Conservation (phyloP, 2,329 filamentous ascomycete genomes). For the Botrytis galanthina region DNA sequence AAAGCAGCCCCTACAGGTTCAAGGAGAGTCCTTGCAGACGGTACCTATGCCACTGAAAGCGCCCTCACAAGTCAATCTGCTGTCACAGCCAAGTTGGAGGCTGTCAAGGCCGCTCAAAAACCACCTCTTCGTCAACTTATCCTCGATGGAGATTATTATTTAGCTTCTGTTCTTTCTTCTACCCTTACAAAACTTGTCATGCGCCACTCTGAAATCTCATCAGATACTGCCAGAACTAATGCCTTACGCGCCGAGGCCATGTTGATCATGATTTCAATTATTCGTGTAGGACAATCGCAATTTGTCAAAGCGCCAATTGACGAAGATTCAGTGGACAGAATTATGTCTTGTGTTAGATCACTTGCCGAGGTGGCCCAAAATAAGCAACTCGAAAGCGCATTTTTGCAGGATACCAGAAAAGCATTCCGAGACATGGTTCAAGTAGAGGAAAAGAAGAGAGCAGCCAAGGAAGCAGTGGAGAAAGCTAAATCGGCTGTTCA, state of each 20-base stretch:
- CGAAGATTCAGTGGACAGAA: conserved; percentile 95
- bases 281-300: conserved; percentile 96
- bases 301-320: conserved; percentile 98
- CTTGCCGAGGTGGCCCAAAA: conserved; percentile 85
- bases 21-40: conserved; percentile 88
- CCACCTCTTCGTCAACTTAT: conserved; percentile 92
- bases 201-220: conserved; percentile 91
- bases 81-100: conserved; percentile 86
- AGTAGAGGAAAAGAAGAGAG: conserved; percentile 95
- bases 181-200: conserved; percentile 97
- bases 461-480: conserved; percentile 88
- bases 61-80: conserved; percentile 91
- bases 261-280: conserved; percentile 99
- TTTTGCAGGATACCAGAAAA: conserved; percentile 90
- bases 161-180: conserved; percentile 91
- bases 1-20: conserved; percentile 81
- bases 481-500: conserved; percentile 93
- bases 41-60: conserved; percentile 95
- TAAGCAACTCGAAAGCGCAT: conserved; percentile 88
- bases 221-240: conserved; percentile 83
- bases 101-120: conserved; percentile 95
- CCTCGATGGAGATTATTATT: conserved; percentile 94
- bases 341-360: conserved; percentile 95
- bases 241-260: conserved; percentile 94
- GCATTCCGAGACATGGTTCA: conserved; percentile 97